Evolutionary conservation across 441 rosid species (phyloP), one percentile per base, ranked within the genome.

Genomic region (Adansonia madagascariensis): DNA sequence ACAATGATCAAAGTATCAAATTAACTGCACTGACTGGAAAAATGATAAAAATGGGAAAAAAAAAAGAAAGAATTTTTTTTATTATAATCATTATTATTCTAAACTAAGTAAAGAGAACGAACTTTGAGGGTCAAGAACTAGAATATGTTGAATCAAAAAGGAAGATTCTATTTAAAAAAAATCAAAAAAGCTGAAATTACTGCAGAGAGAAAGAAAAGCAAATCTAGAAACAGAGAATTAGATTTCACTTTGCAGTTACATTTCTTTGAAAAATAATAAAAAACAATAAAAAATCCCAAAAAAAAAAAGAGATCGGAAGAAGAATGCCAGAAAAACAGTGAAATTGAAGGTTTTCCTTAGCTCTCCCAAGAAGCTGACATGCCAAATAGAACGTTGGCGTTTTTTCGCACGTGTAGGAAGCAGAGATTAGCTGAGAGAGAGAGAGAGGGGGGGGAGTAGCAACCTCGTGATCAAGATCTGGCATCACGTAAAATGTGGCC

Each of bases 401-500:
- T 66, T 76, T 79, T 0, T 6, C 18, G 9, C 15, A 11, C 56
- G 44, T 4, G 50, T 47, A 78, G 15, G 60, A 39, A 53, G 77
- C 57, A 31, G 74, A 14, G 24, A 73, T 55, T 39, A 72, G 68
- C 43, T 24, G 9, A 27, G 52, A 24, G 46, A 50, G 72, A 7
- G 53, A 10, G 44, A 31, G 8, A 24, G 49, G 52, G 24, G 24
- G 18, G 49, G 47, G 65, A 27, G 31, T 27, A 71, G 5, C 0
- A 49, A 86, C 83, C 89, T 83, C 74, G 57, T 11, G 73, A 78
- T 52, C 80, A 83, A 84, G 67, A 79, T 11, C 79, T 75, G 74
- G 79, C 89, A 87, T 90, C 78, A 64, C 67, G 82, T 83, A 57
- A 73, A 81, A 74, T 22, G 78, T 47, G 43, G 62, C 75, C 83